Evolutionary conservation across 2,329 filamentous ascomycete genomes (phyloP), one percentile per base, ranked within the genome.

Genomic region (Exophiala xenobiotica): DNA sequence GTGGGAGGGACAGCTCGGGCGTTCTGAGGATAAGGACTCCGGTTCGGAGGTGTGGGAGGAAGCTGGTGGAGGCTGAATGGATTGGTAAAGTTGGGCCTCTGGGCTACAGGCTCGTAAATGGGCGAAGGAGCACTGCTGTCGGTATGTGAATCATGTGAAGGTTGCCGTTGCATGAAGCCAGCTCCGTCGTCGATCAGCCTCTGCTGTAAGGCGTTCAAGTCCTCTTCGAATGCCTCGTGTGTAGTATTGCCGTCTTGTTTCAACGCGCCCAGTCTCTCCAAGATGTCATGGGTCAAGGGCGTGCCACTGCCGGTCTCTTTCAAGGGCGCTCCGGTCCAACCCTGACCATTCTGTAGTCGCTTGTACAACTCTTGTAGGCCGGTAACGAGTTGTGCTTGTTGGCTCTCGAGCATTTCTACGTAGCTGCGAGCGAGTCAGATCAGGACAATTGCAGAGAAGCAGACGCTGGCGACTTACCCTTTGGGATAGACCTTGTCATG

Each of bases 401-500:
- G 81, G 62, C 83, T 80, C 63, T 85, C 82, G 43, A 85, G 75
- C 80, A 84, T 83, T 66, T 85, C 82, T 23, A 85, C 81, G 56
- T 82, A 83, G 58, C 80, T 83, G 50, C 22, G 47, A 12, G 12
- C 11, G 27, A 9, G 22, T 19, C 16, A 11, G 4, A 40, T 12
- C 3, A 18, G n/a, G 14, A 12, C 14, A 18, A 39, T 20, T 6
- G 19, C 23, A 18, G 9, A 29, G 42, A 22, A 38, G 45, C 33
- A 27, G 23, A 6, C 14, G 19, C n/a, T 3, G 22, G 49, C 27
- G 49, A 66, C 76, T 70, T 67, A 85, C 77, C 82, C 82, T 70
- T 84, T 85, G n/a, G 82, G 82, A 65, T 85, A 84, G 40, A 83
- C 78, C 67, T 84, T 85, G 67, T 85, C 82, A 61, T 83, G 80